Evolutionary conservation across 495 filamentous ascomycete genomes (phyloP), one percentile per base, ranked within the genome.

Genomic region (Penicillium samsonianum): DNA sequence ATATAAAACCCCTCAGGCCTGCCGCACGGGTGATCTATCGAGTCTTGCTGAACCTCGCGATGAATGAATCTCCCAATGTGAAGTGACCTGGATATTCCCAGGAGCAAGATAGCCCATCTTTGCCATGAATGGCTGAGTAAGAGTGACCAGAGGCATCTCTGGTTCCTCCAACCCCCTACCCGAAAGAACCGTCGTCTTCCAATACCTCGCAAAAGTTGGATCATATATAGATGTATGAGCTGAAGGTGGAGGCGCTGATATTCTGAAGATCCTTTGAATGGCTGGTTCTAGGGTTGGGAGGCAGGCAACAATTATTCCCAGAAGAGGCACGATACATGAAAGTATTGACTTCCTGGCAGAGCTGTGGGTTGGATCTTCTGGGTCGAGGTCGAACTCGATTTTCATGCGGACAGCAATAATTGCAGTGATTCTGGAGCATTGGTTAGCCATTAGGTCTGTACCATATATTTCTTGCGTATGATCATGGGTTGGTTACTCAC

Each of bases 51-150:
- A 68, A 30, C 65, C 65, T n/a, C 65, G 44, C 19, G 66, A 50
- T 28, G 66, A 69, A 63, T 69, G 66, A 44, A 69, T 67, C 23
- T 69, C 66, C 66, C 66, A 69, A 25, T 69, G 59, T 1, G 64
- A 69, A 17, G 64, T 69, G 33, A 69, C 62, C 35, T 59, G 63
- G 22, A 69, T 69, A 52, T 67, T 61, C 10, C 64, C 66, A 1
- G 55, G 53, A 51, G 55, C 56, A 59, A 61, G 62, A 50, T 62
- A 54, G 35, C 54, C 49, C 11, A 60, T 62, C 45, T 60, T 69
- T 4, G 57, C 54, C 58, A 63, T 62, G n/a, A 57, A 52, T 49
- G 61, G 58, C 42, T 58, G 59, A 20, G 52, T 47, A 5, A 64
- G 53, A 19, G 61, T 56, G 2, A 69, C 66, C 14, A 68, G 44